Evolutionary conservation across 2,329 filamentous ascomycete genomes (phyloP).

Genomic region (Polychaeton citri): DNA sequence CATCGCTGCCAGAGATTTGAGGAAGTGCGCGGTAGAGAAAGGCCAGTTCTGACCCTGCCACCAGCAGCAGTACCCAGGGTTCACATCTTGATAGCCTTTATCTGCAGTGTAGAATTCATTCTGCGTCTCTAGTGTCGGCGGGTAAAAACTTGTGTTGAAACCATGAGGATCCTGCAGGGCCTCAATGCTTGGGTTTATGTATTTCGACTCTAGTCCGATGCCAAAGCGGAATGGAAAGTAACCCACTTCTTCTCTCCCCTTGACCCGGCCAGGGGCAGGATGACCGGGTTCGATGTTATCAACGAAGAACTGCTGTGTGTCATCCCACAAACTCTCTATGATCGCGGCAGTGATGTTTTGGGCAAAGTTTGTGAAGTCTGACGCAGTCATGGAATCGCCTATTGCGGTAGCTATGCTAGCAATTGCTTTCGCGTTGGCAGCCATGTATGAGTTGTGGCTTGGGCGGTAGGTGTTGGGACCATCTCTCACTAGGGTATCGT

Average conservation of each 20-base stretch:
- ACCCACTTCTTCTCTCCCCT: conserved; percentile 32
- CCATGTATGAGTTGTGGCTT: conserved; percentile 32
- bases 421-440: conserved; percentile 30
- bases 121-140: conserved; percentile 30
- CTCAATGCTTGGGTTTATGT: too few relatives aligned
- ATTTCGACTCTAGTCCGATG: conserved; percentile 26
- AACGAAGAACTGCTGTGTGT: conserved; percentile 27
- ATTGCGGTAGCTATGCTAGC: conserved; percentile 23
- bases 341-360: conserved; percentile 23
- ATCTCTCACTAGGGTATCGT: conserved; percentile 18
- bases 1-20: conserved; percentile 26
- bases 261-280: too few relatives aligned
- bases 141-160: conserved; percentile 27
- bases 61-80: conserved; percentile 22
- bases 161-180: conserved; percentile 23
- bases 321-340: conserved; percentile 25
- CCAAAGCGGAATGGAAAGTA: conserved; percentile 31
- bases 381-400: conserved; percentile 18
- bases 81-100: too few relatives aligned
- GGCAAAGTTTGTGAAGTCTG: conserved; percentile 22
- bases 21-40: conserved; percentile 28
- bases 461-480: conserved; percentile 31
- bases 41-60: conserved; percentile 37
- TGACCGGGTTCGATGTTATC: conserved; percentile 22
- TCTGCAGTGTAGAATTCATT: conserved; percentile 26